phyloP scores from a whole-genome alignment of 352 stramenopile genomes.

The Bremia lactucae region DNA sequence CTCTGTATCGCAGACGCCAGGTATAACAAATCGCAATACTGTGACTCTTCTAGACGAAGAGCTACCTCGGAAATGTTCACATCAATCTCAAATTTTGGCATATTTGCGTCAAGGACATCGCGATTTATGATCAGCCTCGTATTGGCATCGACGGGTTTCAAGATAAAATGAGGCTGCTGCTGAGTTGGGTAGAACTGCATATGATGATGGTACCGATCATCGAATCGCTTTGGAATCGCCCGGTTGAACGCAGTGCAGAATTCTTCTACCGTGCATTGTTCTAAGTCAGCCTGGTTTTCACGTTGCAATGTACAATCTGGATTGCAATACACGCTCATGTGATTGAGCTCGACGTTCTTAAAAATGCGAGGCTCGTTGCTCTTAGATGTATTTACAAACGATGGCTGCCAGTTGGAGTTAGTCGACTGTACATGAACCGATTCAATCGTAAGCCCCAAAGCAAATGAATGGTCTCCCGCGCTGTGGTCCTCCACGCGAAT shows the following conservation, averaged over 20 bases:
- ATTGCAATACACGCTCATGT: conserved; percentile 80
- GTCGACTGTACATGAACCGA: conserved; percentile 81
- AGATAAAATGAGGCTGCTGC: conserved; percentile 74
- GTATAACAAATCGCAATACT: conserved; percentile 84
- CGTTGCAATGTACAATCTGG: conserved; percentile 60
- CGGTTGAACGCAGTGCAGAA: conserved; percentile 69
- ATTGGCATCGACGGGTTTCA: conserved; percentile 75
- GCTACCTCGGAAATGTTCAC: conserved; percentile 69
- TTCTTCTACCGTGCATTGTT: conserved; percentile 59
- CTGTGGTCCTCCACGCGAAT: conserved; percentile 69
- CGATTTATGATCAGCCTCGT: conserved; percentile 75
- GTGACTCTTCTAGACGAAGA: conserved; percentile 73
- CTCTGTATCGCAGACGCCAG: conserved; percentile 59
- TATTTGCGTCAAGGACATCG: conserved; percentile 59
- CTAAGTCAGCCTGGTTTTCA: conserved; percentile 46
- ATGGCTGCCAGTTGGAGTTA: conserved; percentile 80
- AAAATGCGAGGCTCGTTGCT: conserved; percentile 82
- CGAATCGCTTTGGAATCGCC: conserved; percentile 77
- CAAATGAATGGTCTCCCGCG: conserved; percentile 73
- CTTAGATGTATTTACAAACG: conserved; percentile 69
- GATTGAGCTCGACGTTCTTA: conserved; percentile 83
- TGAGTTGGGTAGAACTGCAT: conserved; percentile 62
- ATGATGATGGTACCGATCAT: conserved; percentile 51
- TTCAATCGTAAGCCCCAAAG: conserved; percentile 71
- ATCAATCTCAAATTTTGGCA: conserved; percentile 77